Evolutionary conservation across 1,284 basidiomycete genomes (phyloP).

Genomic region (Trametes versicolor): DNA sequence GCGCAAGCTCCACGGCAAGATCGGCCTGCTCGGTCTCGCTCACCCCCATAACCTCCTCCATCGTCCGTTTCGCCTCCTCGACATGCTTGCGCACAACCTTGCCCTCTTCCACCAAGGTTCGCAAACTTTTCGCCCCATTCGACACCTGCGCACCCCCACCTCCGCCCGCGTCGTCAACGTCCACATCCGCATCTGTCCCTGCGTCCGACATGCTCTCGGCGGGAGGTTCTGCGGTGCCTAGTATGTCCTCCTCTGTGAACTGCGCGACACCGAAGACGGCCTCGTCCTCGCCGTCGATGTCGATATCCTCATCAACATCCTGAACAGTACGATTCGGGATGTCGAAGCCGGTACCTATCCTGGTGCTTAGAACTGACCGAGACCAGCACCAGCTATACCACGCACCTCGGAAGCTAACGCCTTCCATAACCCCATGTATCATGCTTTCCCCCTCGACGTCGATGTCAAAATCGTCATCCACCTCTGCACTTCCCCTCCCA

Average conservation of each 20-base stretch:
- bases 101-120: slow-evolving; percentile 61
- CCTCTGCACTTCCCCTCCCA: slow-evolving; percentile 45
- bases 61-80: slow-evolving; percentile 49
- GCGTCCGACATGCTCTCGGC: slow-evolving; percentile 21
- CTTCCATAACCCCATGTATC: slow-evolving; percentile 45
- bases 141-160: slow-evolving; percentile 24
- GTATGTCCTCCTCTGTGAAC: slow-evolving; percentile 77
- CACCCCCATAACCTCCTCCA: slow-evolving; percentile 54
- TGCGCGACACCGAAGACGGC: slow-evolving; percentile 71
- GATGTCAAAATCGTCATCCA: slow-evolving; percentile 43
- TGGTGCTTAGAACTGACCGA: not conserved
- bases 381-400: slow-evolving; percentile 14
- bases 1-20: slow-evolving; percentile 57
- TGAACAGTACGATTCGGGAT: slow-evolving; percentile 61
- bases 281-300: slow-evolving; percentile 81
- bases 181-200: slow-evolving; percentile 50
- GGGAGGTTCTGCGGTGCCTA: slow-evolving; percentile 39
- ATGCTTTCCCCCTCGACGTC: slow-evolving; percentile 45
- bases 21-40: slow-evolving; percentile 60
- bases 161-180: slow-evolving; percentile 51
- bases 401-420: slow-evolving; percentile 51
- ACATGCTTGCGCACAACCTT: slow-evolving; percentile 50
- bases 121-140: slow-evolving; percentile 42
- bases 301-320: slow-evolving; percentile 81
- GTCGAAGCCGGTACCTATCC: slow-evolving; percentile 69